A percentile compares a stretch with the other conserved stretches of the same genome.
phyloP scores from a whole-genome alignment of 257 asterid genomes.

The Plantago elongata region DNA sequence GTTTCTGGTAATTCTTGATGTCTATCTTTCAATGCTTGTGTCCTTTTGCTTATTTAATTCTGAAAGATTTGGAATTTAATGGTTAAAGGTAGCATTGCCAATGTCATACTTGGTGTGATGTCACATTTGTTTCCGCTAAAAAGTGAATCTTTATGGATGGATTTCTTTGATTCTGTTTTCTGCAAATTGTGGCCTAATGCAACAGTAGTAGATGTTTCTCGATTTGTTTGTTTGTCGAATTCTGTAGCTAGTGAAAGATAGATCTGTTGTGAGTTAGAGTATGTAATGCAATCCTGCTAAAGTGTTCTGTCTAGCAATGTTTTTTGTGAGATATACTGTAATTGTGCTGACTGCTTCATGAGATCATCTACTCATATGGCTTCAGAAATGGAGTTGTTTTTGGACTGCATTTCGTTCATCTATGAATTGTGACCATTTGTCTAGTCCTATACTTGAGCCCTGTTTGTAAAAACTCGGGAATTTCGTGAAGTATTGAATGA shows the following conservation, averaged over 20 bases:
- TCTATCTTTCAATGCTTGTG: constrained; percentile 10
- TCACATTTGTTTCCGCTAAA: background rate
- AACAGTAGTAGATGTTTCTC: constrained; percentile 12
- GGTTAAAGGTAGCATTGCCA: constrained; percentile 11
- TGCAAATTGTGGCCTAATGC: constrained; percentile 23
- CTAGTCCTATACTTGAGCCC: background rate
- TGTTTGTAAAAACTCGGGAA: background rate
- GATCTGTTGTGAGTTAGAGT: constrained; percentile 4
- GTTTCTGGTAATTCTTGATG: constrained; percentile 40
- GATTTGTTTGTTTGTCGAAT: background rate
- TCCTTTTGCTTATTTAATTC: constrained; percentile 1
- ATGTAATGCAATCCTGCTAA: constrained; percentile 7
- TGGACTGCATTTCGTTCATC: too few species aligned
- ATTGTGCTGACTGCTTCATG: too few species aligned
- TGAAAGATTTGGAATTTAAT: constrained; percentile 7
- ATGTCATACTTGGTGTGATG: constrained; percentile 14
- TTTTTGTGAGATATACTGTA: background rate
- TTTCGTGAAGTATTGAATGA: constrained; percentile 1
- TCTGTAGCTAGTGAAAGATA: background rate
- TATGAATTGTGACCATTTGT: background rate
- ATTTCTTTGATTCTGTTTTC: too few species aligned
- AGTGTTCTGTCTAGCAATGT: background rate
- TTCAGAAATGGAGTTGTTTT: too few species aligned
- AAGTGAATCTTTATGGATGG: constrained; percentile 17
- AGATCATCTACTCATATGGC: too few species aligned